Conservation (phyloP, 306 rosid species). For the Cucurbita moschata region DNA sequence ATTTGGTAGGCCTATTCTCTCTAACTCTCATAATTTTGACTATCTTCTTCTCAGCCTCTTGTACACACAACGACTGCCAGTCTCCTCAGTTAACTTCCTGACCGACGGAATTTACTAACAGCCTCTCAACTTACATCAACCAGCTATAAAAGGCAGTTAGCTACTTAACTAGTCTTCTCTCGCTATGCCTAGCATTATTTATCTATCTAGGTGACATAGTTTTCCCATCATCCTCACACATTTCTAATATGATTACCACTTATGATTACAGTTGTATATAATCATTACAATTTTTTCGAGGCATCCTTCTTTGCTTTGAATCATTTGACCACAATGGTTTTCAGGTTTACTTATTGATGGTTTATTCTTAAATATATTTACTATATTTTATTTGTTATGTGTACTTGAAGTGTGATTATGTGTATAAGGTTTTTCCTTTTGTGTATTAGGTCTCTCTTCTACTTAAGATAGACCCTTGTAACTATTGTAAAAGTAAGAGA, state of each 20-base stretch:
- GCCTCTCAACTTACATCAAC: background rate
- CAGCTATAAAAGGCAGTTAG: background rate
- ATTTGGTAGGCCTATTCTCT: background rate
- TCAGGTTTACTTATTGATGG: background rate
- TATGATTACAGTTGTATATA: background rate
- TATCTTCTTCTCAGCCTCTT: background rate
- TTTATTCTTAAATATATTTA: too few species aligned
- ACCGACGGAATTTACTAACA: background rate
- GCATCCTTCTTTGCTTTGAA: conserved; percentile 6
- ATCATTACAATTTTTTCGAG: background rate
- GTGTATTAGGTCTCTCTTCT: too few species aligned
- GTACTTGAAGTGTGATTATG: too few species aligned
- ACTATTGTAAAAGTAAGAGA: too few species aligned
- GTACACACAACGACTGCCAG: background rate
- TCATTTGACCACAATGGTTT: conserved; percentile 7
- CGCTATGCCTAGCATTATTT: background rate
- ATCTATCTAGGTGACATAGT: background rate
- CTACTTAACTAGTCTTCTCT: background rate
- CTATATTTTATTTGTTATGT: too few species aligned
- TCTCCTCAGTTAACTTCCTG: background rate
- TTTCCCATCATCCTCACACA: background rate
- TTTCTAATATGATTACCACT: background rate
- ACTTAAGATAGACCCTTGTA: too few species aligned
- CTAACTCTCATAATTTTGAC: background rate
- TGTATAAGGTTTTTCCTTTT: too few species aligned